Evolutionary conservation across 805 yeast species (phyloP).

Genomic region (Debaryomyces prosopidis): DNA sequence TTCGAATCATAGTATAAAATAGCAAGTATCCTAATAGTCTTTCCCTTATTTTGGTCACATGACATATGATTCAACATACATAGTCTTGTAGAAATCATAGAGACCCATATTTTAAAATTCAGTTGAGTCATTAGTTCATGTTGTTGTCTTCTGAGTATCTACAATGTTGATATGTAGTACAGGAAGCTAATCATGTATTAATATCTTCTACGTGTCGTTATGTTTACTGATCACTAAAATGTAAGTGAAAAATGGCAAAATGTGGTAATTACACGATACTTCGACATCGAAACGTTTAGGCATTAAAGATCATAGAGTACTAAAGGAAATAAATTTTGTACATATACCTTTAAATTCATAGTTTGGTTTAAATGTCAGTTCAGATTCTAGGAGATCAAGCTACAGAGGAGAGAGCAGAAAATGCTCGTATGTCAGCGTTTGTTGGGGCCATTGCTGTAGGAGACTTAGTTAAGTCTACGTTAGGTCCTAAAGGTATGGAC

Average conservation of each 20-base stretch:
- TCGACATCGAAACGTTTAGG: not conserved
- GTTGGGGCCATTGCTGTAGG: conserved; percentile 99
- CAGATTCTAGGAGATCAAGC: conserved; percentile 97
- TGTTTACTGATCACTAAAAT: too few species aligned
- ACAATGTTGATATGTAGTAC: too few species aligned
- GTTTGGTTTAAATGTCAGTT: conserved; percentile 55
- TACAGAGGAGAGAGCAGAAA: conserved; percentile 95
- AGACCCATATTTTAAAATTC: too few species aligned
- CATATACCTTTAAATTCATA: not conserved
- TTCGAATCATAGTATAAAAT: too few species aligned
- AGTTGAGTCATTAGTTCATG: too few species aligned
- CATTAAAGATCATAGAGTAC: not conserved
- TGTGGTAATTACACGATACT: not conserved
- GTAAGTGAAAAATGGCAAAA: not conserved
- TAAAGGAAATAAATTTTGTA: not conserved
- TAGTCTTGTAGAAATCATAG: too few species aligned
- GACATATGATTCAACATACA: too few species aligned
- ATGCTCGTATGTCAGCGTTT: conserved; percentile 95
- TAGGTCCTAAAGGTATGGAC: conserved; percentile 99
- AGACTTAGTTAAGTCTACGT: conserved; percentile 87
- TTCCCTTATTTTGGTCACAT: too few species aligned
- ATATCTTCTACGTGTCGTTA: too few species aligned
- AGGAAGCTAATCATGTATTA: too few species aligned
- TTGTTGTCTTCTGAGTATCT: too few species aligned
- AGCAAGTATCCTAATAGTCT: too few species aligned